Base-by-base conservation (phyloP, 805 yeast genomes). In the Ogataea sp. region DNA sequence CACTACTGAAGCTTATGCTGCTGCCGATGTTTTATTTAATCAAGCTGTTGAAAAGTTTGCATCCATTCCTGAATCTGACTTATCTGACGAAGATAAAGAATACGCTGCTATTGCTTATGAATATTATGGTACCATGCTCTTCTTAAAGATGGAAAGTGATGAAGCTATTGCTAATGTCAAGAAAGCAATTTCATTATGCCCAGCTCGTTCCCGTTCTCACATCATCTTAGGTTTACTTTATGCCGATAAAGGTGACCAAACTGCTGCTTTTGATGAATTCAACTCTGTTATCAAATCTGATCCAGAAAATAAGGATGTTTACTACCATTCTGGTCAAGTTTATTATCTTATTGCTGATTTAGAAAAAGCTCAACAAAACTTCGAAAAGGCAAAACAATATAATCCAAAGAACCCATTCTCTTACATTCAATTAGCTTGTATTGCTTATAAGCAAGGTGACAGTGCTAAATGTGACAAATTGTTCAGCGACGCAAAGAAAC, bases 301-400 rank as follows among this genome's bases (percentile, higher is more conserved):
- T 55, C 77, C 90, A 37, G 65, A 74, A 20, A 76, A 79, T 53
- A 79, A 93, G 26, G 96, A 93, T 56, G 75, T 83, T 49, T 85
- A 80, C 69, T 93, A 93, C 70, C 98, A 93, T 66, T 79, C 83
- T 59, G 98, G 95, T 50, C 99, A 93, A 74, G 72, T 89, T 58
- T 76, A 73, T 61, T 90, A 89, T 67, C 68, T 93, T 53, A 77
- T 85, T 45, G 81, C 80, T 45, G 84, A 86, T 44, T 76, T 83
- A 54, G 65, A 64, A 29, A 70, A 77, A 47, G 97, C 98, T 28
- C 73, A 78, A 53, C 65, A 59, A 31, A 78, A 84, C 64, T 93
- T 88, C 58, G 73, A 72, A 51, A 81, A 79, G 62, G 83, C 96
- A 34, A 79, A 80, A 56, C 76, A 75, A 47, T 68, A 77, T 53